Base-by-base conservation (phyloP, 176 grass and related monocot species). In the Rhynchospora breviuscula region DNA sequence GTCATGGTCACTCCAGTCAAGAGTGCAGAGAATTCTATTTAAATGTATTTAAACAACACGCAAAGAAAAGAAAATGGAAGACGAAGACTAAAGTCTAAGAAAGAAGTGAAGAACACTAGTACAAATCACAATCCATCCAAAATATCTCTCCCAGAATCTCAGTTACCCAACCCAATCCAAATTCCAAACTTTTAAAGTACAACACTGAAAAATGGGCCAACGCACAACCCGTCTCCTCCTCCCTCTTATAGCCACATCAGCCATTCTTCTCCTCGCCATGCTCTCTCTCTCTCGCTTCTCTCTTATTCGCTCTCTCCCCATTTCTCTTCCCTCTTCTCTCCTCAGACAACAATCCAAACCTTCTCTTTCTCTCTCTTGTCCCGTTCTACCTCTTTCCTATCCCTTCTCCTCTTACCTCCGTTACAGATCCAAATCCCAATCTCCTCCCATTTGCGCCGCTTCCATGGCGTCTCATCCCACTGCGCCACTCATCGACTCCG, bases 381-480 rank as follows among this genome's bases (percentile, higher is more conserved):
- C 60, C 81, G 46, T 29, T 62, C 75, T 91, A 66, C 91, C 91
- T 2, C 1, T 69, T 8, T 91, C 93, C 40, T 86, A 86, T 44
- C 84, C 94, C 5, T 89, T 92, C 78, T 89, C 83, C 56, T 67
- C 87, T 79, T 92, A 69, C 26, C 69, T 92, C 67, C 84, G 87
- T 78, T 87, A 81, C 3, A 71, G 72, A 19, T 17, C 84, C n/a
- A 83, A 60, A 81, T 76, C 88, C 44, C 56, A 66, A 10, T 46
- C 25, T 60, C 59, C 25, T 54, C 35, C 45, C 31, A 80, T 86
- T 73, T 90, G 87, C 86, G 26, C 87, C 82, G 86, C 86, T n/a
- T 48, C 59, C 81, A 59, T 68, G 66, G 62, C 68, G 18, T 23
- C 58, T 31, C 26, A 44, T 65, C 84, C 79, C 52, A 33, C 70